Evolutionary conservation across 805 yeast species (phyloP), one percentile per base, ranked within the genome.

Genomic region (Wickerhamiella bombiphila): DNA sequence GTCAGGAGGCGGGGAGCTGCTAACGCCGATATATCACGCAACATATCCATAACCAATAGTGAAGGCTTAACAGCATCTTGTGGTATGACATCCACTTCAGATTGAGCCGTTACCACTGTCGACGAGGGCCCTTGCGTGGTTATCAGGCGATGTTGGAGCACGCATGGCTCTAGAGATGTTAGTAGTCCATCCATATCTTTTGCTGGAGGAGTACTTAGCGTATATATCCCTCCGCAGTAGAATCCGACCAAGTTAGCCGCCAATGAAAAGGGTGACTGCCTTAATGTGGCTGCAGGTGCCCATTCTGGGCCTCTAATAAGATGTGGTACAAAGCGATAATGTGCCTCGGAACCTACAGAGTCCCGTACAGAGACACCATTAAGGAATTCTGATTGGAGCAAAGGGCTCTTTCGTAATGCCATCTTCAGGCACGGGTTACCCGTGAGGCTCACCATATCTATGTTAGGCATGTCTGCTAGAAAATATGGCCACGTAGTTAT

Each of bases 401-500:
- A 28, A 8, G 43, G 39, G 2, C 50, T 45, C 25, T 50, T 48
- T 13, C 34, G 38, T 21, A 51, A 44, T 34, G 45, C 41, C 8
- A 17, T 20, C 24, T 43, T 47, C 14, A 53, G 37, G 29, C 57
- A 53, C 0, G 57, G 57, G 38, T 52, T 53, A 0, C 55, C 56
- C 11, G 48, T 53, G 30, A 53, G 36, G 11, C 42, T 42, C 13
- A 53, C 26, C 11, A 49, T 47, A 20, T 37, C 22, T 9, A 53
- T 44, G 17, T 46, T 39, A 2, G 40, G 38, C 29, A 52, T 32
- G 7, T 38, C 17, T 3, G 39, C 44, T 17, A 53, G 42, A 28
- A 46, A 53, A 29, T 43, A 45, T 2, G 57, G 57, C 57, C 57
- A 53, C 8, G 52, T 49, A 3, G 49, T 36, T 22, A 53, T 52